Percentiles rank a stretch among this genome's conserved stretches.
Conservation (phyloP, 768 basidiomycete species). For the Phlebiopsis flavidoalba region DNA sequence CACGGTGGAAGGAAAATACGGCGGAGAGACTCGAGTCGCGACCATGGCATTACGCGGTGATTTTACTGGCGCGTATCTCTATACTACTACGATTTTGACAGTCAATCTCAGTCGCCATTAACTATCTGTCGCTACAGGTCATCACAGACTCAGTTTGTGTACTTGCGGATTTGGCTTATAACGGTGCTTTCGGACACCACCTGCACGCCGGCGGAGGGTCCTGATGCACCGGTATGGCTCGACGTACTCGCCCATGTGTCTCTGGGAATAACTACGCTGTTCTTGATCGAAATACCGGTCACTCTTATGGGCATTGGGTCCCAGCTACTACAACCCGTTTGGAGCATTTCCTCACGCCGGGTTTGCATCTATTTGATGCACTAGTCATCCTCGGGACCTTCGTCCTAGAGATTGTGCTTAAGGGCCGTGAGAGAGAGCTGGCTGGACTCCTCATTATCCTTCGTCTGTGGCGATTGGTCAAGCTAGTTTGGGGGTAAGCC, state of each 20-base stretch:
- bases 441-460: slow-evolving; percentile 65
- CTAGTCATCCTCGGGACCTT: slow-evolving; percentile 69
- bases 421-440: slow-evolving; percentile 66
- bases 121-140: slow-evolving; percentile 33
- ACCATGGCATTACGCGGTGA: slow-evolving; percentile 50
- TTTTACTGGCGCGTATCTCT: slow-evolving; percentile 45
- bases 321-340: slow-evolving; percentile 57
- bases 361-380: slow-evolving; percentile 74
- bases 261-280: slow-evolving; percentile 62
- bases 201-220: slow-evolving; percentile 40
- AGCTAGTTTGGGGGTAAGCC: slow-evolving; percentile 57
- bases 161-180: slow-evolving; percentile 66
- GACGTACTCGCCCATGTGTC: slow-evolving; percentile 58
- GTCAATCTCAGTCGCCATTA: not conserved
- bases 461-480: slow-evolving; percentile 78
- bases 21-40: slow-evolving; percentile 48
- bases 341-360: slow-evolving; percentile 46
- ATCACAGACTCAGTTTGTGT: slow-evolving; percentile 64
- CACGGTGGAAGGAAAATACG: slow-evolving; percentile 22
- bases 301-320: slow-evolving; percentile 63
- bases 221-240: slow-evolving; percentile 55
- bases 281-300: slow-evolving; percentile 74
- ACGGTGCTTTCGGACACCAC: slow-evolving; percentile 48
- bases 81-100: slow-evolving; percentile 14
- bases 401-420: slow-evolving; percentile 62